Evolutionary conservation across 164 flowering plant genomes (phyloP), one percentile per base, ranked within the genome.

Genomic region (Saururus chinensis): DNA sequence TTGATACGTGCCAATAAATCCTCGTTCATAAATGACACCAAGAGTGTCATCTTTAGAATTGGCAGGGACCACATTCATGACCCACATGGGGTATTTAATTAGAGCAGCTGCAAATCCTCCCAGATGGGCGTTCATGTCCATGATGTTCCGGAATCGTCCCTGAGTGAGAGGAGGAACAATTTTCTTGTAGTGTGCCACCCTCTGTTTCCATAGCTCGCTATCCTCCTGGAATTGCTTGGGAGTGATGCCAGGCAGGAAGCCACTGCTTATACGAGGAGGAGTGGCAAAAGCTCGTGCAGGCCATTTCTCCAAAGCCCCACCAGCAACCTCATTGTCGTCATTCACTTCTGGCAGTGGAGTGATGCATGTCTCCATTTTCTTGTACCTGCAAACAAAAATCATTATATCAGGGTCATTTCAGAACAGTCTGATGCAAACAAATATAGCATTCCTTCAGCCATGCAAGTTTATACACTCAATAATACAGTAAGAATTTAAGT

Each of bases 81-180:
- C 97, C 99, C 99, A 95, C 9, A 83, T 83, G 0, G 92, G 95
- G 70, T 75, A 84, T 40, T 84, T 82, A 40, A 66, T 0, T 68
- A 87, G 19, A 10, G 87, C 88, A 23, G 97, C 95, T 14, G 99
- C 92, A 67, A 95, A 95, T 56, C 99, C 97, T 14, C 99, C 97
- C 4, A 91, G 64, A 53, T 84, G 60, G 16, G 99, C 96, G 65
- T 95, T 95, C 97, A 91, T 91, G 86, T 91, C 99, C 95, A 91
- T 79, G 35, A 90, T 67, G 67, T 93, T 95, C 35, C 99, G 64
- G 69, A 77, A 87, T 48, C 81, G 61, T 51, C 96, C 96, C 61
- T 74, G 77, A 0, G 68, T 6, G 7, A 95, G 59, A 3, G 80
- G 67, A 19, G 64, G 51, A 26, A 82, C 74, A 0, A 87, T 72